Evolutionary conservation across 805 yeast genomes (phyloP).

Genomic region (Groenewaldozyma tartarivorans): DNA sequence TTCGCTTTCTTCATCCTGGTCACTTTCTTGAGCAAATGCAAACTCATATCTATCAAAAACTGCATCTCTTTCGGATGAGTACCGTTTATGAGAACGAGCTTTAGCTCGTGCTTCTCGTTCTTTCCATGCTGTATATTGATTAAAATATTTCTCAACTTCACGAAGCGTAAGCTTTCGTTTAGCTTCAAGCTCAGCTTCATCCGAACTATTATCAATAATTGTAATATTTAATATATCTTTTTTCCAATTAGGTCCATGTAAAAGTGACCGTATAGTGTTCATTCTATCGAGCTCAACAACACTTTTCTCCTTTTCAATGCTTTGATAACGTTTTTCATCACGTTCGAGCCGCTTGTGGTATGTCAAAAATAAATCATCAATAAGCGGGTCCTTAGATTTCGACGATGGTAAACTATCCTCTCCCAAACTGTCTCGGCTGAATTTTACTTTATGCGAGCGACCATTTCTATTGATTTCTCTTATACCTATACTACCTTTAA

Average conservation of each 20-base stretch:
- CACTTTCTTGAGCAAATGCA: conserved; percentile 7
- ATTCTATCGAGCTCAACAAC: conserved; percentile 48
- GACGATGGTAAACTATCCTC: not conserved
- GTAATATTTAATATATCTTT: conserved; percentile 40
- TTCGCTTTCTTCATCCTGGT: conserved; percentile 2
- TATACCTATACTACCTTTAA: not conserved
- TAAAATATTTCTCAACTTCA: conserved; percentile 33
- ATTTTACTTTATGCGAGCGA: not conserved
- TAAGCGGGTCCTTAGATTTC: conserved; percentile 35
- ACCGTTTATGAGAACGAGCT: conserved; percentile 1
- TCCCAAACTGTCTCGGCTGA: not conserved
- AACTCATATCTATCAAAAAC: conserved; percentile 3
- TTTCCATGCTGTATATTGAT: conserved; percentile 17
- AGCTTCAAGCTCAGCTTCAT: conserved; percentile 39
- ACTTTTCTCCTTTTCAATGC: conserved; percentile 44
- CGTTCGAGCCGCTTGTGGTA: conserved; percentile 54
- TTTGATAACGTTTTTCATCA: conserved; percentile 53
- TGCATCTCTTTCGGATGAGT: too few species aligned
- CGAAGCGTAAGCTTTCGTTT: conserved; percentile 45
- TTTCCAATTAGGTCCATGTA: conserved; percentile 38
- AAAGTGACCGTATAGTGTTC: conserved; percentile 32
- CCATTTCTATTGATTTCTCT: not conserved
- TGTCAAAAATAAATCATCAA: conserved; percentile 33
- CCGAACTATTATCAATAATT: conserved; percentile 36
- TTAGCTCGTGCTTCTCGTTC: not conserved